These are phyloP conservation scores for Aspergillus texensis DNA, from an alignment of 2,329 filamentous ascomycete genomes.

Conservation along the genomic window DNA sequence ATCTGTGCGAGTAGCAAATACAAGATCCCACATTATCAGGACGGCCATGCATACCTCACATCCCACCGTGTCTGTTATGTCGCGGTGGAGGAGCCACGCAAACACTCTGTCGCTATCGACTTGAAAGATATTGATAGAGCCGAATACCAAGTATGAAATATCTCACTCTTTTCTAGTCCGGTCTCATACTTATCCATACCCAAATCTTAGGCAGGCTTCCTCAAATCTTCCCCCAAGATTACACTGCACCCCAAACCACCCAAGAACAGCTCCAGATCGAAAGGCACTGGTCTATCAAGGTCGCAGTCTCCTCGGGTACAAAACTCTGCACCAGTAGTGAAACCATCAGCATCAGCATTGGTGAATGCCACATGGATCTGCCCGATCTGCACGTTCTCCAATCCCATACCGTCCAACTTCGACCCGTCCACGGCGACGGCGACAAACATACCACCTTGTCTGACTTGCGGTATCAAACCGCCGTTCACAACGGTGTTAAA, in stretches of 20 bases:
- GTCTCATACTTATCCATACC: slow-evolving; percentile 17
- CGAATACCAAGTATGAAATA: slow-evolving; percentile 74
- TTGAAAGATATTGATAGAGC: slow-evolving; percentile 87
- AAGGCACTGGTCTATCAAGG: slow-evolving; percentile 50
- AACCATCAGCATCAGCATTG: slow-evolving; percentile 39
- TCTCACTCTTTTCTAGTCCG: not conserved
- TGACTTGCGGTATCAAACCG: slow-evolving; percentile 93
- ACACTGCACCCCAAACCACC: slow-evolving; percentile 81
- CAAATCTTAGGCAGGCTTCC: slow-evolving; percentile 72
- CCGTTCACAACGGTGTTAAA: slow-evolving; percentile 81
- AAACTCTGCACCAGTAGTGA: slow-evolving; percentile 35
- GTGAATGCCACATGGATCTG: slow-evolving; percentile 85
- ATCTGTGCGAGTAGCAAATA: slow-evolving; percentile 68
- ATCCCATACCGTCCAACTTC: slow-evolving; percentile 90
- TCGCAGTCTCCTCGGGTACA: slow-evolving; percentile 35
- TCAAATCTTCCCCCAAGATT: slow-evolving; percentile 94
- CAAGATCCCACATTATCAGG: slow-evolving; percentile 91
- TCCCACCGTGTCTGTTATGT: slow-evolving; percentile 96
- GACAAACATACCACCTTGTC: slow-evolving; percentile 80
- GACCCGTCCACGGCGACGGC: slow-evolving; percentile 79
- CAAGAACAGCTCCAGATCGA: slow-evolving; percentile 62
- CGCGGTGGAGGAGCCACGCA: slow-evolving; percentile 81
- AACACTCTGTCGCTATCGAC: slow-evolving; percentile 81
- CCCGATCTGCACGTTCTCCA: slow-evolving; percentile 93
- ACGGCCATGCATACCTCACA: slow-evolving; percentile 94